Base-by-base conservation (phyloP, 1,284 basidiomycete species). In the Fomitopsis schrenkii region DNA sequence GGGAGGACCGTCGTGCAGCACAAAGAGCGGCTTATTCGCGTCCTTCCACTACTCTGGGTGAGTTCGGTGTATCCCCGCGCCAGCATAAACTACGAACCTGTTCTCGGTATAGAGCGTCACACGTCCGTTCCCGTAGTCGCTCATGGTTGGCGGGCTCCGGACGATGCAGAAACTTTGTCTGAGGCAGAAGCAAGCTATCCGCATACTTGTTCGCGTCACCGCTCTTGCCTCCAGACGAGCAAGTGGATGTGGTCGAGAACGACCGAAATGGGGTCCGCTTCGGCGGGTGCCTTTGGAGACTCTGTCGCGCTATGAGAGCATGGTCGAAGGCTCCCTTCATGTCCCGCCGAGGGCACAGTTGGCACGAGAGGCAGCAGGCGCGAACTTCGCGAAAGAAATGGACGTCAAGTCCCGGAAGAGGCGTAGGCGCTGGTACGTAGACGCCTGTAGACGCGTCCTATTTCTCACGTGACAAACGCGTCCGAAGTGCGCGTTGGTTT, bases 1-100 rank as follows among this genome's bases (percentile, higher is more conserved):
- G 0, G 97, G 97, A 26, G 97, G 97, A 0, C 97, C 97, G 73
- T 99, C 97, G 69, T 97, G 96, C 55, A 97, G 80, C 28, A 98
- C 88, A 71, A 95, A 98, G 53, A 86, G 70, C 1, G 86, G 83
- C 2, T 89, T 83, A 28, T 81, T 75, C 30, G 80, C 83, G 69
- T 90, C 84, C 64, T 86, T 76, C 72, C 79, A 83, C 93, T 95
- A 70, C 22, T 57, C 38, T 42, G 53, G 8, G 19, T 36, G 57
- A 54, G 56, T 45, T 41, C n/a, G 33, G 28, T 33, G 57, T 9
- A 44, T 57, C 22, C 30, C 46, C 44, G 14, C 8, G 26, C n/a
- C 2, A 35, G 33, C 30, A 2, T 28, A 38, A 8, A 36, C 26
- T 44, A 62, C 83, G 55, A 64, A 93, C 95, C 88, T 99, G 97